phyloP scores from a whole-genome alignment of 306 rosid species.

The Hippophae tibetana region DNA sequence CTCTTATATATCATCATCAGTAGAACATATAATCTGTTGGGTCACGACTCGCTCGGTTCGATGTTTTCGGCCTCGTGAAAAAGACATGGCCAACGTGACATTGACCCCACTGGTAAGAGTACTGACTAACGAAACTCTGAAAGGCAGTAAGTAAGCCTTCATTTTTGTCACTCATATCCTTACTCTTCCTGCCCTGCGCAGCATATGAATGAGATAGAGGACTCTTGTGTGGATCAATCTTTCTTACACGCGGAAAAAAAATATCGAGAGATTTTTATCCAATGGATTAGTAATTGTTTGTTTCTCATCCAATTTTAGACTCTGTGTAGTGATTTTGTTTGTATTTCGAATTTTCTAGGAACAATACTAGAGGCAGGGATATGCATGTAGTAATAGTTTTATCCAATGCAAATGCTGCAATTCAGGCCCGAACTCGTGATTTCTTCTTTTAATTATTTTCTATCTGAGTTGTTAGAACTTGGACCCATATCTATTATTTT shows the following conservation, averaged over 20 bases:
- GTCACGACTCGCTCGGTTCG: constrained; percentile 36
- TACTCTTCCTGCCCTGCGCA: constrained; percentile 17
- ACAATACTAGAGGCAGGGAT: background rate
- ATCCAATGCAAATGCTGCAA: too few species aligned
- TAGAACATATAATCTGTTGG: too few species aligned
- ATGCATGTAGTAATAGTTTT: too few species aligned
- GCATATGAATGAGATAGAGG: background rate
- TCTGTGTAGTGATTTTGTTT: background rate
- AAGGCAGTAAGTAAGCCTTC: constrained; percentile 91
- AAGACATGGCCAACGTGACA: constrained; percentile 24
- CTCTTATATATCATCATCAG: too few species aligned
- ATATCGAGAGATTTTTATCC: too few species aligned
- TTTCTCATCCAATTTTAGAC: background rate
- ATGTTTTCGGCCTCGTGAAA: constrained; percentile 48
- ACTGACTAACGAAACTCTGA: constrained; percentile 21
- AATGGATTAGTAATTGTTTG: background rate
- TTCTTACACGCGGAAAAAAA: too few species aligned
- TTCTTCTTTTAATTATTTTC: too few species aligned
- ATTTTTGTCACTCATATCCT: constrained; percentile 41
- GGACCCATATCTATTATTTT: too few species aligned
- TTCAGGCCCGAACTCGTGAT: too few species aligned
- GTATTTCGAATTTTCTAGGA: background rate
- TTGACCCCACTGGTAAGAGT: constrained; percentile 41
- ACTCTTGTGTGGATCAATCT: too few species aligned
- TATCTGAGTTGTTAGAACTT: too few species aligned